Evolutionary conservation across 352 stramenopile species (phyloP).

Genomic region (Phytophthora hibernalis): DNA sequence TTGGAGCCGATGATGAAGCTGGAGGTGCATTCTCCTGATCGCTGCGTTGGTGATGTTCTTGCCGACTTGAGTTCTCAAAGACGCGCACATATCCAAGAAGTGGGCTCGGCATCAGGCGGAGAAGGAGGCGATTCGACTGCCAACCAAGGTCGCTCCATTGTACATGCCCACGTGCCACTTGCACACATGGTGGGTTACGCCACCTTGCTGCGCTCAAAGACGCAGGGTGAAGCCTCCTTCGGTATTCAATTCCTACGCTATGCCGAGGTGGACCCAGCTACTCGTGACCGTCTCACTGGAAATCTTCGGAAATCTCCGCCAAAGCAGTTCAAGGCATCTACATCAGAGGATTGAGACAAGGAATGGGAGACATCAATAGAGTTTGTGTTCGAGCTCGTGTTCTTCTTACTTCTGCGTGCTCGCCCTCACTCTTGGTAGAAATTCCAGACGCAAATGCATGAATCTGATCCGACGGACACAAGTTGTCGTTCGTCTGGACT

Average conservation of each 20-base stretch:
- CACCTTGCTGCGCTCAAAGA: conserved; percentile 81
- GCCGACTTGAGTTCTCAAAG: conserved; percentile 78
- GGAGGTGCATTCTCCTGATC: conserved; percentile 67
- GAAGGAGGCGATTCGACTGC: conserved; percentile 20
- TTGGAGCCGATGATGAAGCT: conserved; percentile 87
- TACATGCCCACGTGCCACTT: conserved; percentile 74
- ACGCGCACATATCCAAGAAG: conserved; percentile 74
- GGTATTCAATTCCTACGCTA: conserved; percentile 81
- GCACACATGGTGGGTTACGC: conserved; percentile 84
- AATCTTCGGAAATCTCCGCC: conserved; percentile 21
- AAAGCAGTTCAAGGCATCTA: conserved; percentile 13
- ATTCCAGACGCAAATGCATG: conserved; percentile 93
- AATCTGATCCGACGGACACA: conserved; percentile 89
- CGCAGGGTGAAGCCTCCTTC: conserved; percentile 82
- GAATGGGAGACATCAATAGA: conserved; percentile 24
- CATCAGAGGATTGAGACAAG: conserved; percentile 11
- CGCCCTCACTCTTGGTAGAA: conserved; percentile 61
- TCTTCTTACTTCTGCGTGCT: background rate
- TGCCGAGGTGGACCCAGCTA: conserved; percentile 60
- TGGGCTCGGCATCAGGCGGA: conserved; percentile 41
- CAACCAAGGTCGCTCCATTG: conserved; percentile 56
- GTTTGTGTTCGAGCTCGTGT: conserved; percentile 13
- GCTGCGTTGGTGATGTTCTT: conserved; percentile 74
- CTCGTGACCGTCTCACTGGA: conserved; percentile 54
- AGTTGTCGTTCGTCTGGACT: conserved; percentile 93